phyloP scores from a whole-genome alignment of 2,329 filamentous ascomycete species.

The Diplodia seriata region DNA sequence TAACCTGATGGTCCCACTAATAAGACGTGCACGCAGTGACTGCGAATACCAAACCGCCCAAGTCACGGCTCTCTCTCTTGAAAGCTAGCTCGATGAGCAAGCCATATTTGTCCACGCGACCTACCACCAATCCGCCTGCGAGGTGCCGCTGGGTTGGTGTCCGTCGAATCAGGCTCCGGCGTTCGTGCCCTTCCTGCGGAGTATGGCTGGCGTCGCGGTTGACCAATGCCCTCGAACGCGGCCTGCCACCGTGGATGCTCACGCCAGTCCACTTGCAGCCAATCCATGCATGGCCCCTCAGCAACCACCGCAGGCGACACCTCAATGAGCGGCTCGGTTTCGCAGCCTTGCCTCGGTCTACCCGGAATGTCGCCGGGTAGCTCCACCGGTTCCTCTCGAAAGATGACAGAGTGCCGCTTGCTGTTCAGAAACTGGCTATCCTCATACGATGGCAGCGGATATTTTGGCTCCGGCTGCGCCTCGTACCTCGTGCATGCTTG shows the following conservation, averaged over 20 bases:
- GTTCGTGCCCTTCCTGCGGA: not conserved
- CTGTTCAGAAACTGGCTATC: constrained; percentile 11
- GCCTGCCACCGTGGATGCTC: not conserved
- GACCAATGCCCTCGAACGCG: not conserved
- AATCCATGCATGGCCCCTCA: not conserved
- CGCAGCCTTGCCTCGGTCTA: not conserved
- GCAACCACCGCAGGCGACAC: constrained; percentile 3
- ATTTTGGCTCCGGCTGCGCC: not conserved
- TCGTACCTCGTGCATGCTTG: not conserved
- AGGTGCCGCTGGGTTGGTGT: not conserved
- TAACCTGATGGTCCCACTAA: too few relatives aligned
- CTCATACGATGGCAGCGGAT: constrained; percentile 5
- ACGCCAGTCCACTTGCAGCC: not conserved
- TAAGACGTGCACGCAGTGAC: too few relatives aligned
- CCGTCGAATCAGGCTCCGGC: not conserved
- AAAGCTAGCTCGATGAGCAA: not conserved
- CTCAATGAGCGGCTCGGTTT: not conserved
- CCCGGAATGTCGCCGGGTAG: not conserved
- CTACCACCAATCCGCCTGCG: not conserved
- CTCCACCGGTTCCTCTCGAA: not conserved
- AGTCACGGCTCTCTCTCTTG: not conserved
- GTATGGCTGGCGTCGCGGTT: not conserved
- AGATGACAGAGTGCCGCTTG: not conserved
- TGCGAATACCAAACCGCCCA: too few relatives aligned
- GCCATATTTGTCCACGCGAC: constrained; percentile 15